Conservation (phyloP, 805 yeast species). For the Wickerhamomyces strasburgensis region DNA sequence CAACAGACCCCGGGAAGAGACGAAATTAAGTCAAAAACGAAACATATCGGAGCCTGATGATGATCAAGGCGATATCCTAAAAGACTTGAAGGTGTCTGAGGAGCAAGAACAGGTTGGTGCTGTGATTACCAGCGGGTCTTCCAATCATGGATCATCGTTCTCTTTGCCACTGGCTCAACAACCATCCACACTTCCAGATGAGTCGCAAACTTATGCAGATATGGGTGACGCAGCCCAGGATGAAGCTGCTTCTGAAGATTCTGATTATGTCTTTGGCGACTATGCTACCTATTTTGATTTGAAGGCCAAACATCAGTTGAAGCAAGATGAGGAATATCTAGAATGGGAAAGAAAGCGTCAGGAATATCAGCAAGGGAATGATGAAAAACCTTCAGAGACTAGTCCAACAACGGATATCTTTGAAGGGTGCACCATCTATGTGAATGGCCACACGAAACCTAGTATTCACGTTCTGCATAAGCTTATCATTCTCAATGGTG, state of each 20-base stretch:
- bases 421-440: constrained; percentile 58
- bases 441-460: constrained; percentile 88
- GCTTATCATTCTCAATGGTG: constrained; percentile 73
- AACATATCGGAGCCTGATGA: background rate
- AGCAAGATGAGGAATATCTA: constrained; percentile 44
- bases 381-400: no score
- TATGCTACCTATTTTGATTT: constrained; percentile 58
- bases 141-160: constrained; percentile 5
- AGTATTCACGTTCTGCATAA: constrained; percentile 68
- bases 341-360: constrained; percentile 43
- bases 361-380: constrained; percentile 12
- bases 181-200: constrained; percentile 1
- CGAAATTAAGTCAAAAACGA: no score
- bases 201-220: no score
- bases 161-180: constrained; percentile 17
- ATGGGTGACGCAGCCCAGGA: background rate
- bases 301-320: constrained; percentile 60
- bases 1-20: background rate
- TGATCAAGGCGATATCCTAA: no score
- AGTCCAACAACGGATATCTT: constrained; percentile 52
- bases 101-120: no score
- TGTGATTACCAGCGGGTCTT: no score
- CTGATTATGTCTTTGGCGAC: constrained; percentile 52
- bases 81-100: no score
- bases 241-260: constrained; percentile 1